Percentiles rank a stretch among this genome's conserved stretches.
Evolutionary conservation across 179 eudicot genomes (phyloP).

Genomic region (Beta corolliflora): DNA sequence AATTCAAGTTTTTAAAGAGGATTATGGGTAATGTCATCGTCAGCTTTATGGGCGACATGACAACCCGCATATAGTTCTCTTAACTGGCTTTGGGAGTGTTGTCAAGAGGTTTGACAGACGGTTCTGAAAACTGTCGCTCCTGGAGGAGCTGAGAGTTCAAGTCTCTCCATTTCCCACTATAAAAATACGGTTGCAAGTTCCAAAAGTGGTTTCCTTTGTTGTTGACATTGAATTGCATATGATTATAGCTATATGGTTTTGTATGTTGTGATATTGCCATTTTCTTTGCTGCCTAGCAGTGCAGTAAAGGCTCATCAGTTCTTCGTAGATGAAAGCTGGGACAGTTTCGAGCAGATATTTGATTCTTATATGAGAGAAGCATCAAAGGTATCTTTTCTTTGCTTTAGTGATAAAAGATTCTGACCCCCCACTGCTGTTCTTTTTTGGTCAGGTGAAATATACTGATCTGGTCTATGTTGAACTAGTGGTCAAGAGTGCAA

Average conservation of each 20-base stretch:
- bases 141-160: constrained; percentile 99
- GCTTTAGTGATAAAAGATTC: not conserved
- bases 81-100: constrained; percentile 80
- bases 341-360: constrained; percentile 83
- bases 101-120: constrained; percentile 99
- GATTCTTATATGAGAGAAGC: constrained; percentile 94
- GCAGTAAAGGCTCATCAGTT: constrained; percentile 94
- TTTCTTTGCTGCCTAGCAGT: constrained; percentile 60
- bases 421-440: not conserved
- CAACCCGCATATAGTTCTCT: constrained; percentile 91
- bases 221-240: constrained; percentile 16
- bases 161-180: constrained; percentile 99
- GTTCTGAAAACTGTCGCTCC: constrained; percentile 94
- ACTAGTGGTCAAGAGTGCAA: not conserved
- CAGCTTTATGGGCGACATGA: constrained; percentile 97
- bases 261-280: constrained; percentile 49
- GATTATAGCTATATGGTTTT: constrained; percentile 25
- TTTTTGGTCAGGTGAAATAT: not conserved
- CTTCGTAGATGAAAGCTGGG: constrained; percentile 90
- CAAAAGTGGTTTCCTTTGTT: not conserved
- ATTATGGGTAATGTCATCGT: constrained; percentile 99
- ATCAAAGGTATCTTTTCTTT: constrained; percentile 65
- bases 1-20: constrained; percentile 37
- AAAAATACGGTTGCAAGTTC: constrained; percentile 25
- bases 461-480: not conserved